Conservation (phyloP, 2,329 filamentous ascomycete genomes). For the Madurella mycetomatis region DNA sequence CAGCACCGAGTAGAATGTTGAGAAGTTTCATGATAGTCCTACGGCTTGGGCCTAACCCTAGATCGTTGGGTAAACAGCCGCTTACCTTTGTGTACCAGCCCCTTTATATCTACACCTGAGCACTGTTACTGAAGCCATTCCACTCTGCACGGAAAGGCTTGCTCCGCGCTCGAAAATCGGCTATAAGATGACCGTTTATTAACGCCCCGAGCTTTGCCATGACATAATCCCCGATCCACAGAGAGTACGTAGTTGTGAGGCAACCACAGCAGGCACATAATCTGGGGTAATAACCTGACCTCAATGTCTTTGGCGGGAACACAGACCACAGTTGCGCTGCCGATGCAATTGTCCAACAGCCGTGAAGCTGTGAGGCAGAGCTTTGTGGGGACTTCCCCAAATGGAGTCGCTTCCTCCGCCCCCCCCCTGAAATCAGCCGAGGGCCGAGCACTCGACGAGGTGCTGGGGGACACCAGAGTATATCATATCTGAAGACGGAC, state of each 20-base stretch:
- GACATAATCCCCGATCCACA: neutral
- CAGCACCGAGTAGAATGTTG: constrained; percentile 30
- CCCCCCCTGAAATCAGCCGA: constrained; percentile 16
- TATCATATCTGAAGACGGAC: too few relatives aligned
- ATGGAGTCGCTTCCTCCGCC: constrained; percentile 20
- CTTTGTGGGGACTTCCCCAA: constrained; percentile 7
- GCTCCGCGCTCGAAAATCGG: constrained; percentile 19
- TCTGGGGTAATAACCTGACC: neutral
- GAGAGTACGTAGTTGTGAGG: neutral
- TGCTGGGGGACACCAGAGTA: too few relatives aligned
- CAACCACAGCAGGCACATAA: neutral
- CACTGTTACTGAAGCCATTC: neutral
- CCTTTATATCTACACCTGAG: neutral
- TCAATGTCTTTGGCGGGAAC: neutral
- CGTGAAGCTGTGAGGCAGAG: neutral
- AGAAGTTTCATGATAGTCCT: constrained; percentile 31
- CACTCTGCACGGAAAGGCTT: constrained; percentile 18
- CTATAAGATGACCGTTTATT: constrained; percentile 15
- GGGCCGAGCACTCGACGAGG: neutral
- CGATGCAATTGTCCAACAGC: constrained; percentile 8
- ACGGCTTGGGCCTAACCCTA: neutral
- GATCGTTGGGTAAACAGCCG: neutral
- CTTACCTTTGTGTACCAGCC: neutral
- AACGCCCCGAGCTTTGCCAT: neutral
- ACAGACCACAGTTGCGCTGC: neutral